These are phyloP conservation scores for Pseudozyma pruni DNA, from an alignment of 1,284 basidiomycete species.

Conservation along the genomic window DNA sequence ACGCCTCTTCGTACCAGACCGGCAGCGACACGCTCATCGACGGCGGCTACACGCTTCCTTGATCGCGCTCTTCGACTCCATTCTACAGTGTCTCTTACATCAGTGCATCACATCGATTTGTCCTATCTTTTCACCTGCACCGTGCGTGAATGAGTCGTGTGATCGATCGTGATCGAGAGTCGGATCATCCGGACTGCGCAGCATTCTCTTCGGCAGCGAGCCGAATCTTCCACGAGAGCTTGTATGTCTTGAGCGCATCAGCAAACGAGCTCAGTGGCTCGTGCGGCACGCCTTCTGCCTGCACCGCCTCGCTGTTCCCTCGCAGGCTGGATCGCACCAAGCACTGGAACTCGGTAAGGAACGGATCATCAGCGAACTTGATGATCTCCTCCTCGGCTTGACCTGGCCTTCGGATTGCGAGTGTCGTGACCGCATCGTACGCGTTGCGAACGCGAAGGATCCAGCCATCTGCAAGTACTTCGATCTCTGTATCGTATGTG, in stretches of 20 bases:
- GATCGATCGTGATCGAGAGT: too few relatives aligned
- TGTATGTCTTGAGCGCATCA: slow-evolving; percentile 62
- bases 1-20: slow-evolving; percentile 53
- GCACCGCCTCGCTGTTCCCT: background rate
- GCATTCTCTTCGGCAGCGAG: slow-evolving; percentile 45
- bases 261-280: slow-evolving; percentile 47
- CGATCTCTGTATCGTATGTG: slow-evolving; percentile 43
- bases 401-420: slow-evolving; percentile 20
- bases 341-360: slow-evolving; percentile 32
- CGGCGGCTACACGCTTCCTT: slow-evolving; percentile 58
- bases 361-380: slow-evolving; percentile 38
- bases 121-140: too few relatives aligned
- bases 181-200: background rate
- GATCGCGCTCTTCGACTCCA: background rate
- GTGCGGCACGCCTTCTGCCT: background rate
- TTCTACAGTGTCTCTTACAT: background rate
- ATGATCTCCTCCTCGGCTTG: slow-evolving; percentile 22
- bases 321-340: slow-evolving; percentile 10
- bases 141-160: too few relatives aligned
- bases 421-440: slow-evolving; percentile 21
- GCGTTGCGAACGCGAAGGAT: slow-evolving; percentile 37
- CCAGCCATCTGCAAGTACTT: slow-evolving; percentile 53
- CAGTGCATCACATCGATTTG: background rate
- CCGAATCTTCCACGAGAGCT: slow-evolving; percentile 62
- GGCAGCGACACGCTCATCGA: slow-evolving; percentile 57